phyloP scores from a whole-genome alignment of 371 early-diverging fungal genomes.

The Haplosporangium sp. region DNA sequence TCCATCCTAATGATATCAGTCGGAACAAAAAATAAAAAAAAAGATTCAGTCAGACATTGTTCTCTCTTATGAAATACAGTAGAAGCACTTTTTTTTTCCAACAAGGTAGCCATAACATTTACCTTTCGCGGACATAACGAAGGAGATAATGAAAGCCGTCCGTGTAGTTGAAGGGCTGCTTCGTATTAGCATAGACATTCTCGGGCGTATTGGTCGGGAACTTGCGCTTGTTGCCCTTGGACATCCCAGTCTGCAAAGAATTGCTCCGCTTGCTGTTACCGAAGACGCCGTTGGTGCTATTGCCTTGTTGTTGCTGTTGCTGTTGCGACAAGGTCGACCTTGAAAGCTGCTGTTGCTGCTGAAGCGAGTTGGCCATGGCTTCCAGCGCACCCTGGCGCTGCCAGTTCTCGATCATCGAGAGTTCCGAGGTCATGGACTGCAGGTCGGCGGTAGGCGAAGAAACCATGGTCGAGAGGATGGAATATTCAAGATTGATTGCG shows the following conservation, averaged over 20 bases:
- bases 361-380: constrained; percentile 40
- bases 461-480: constrained; percentile 87
- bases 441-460: constrained; percentile 54
- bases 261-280: constrained; percentile 62
- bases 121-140: constrained; percentile 80
- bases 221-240: constrained; percentile 39
- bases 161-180: constrained; percentile 85
- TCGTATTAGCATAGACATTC: constrained; percentile 80
- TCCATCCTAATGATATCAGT: constrained; percentile 87
- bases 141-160: constrained; percentile 91
- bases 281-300: constrained; percentile 74
- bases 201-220: constrained; percentile 59
- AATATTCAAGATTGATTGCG: constrained; percentile 87
- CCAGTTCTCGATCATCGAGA: constrained; percentile 53
- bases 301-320: constrained; percentile 34
- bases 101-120: constrained; percentile 24
- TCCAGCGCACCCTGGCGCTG: constrained; percentile 44
- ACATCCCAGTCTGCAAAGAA: neutral
- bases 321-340: constrained; percentile 15
- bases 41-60: neutral
- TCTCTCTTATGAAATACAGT: neutral
- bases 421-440: constrained; percentile 38
- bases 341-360: constrained; percentile 48
- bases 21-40: neutral
- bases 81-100: no score